Percentiles rank a stretch among this genome's conserved stretches.
These are phyloP conservation scores for Penicillium sp. DNA, from an alignment of 2,329 filamentous ascomycete species.

Conservation along the genomic window DNA sequence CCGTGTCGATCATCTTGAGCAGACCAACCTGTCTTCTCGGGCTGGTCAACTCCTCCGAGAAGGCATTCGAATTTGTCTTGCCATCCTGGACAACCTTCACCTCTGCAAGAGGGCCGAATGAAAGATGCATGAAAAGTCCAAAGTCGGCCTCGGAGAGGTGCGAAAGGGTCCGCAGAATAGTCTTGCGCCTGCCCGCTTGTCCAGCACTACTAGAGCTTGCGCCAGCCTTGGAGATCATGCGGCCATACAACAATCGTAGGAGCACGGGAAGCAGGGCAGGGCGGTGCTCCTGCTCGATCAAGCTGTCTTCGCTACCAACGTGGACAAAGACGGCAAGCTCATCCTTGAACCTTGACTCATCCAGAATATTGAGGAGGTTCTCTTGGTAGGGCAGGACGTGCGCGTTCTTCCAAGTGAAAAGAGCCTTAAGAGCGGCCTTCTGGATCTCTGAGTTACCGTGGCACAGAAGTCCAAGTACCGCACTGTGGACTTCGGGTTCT, in stretches of 20 bases:
- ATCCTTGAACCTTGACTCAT: slow-evolving; percentile 88
- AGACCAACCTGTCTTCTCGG: slow-evolving; percentile 84
- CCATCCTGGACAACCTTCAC: slow-evolving; percentile 58
- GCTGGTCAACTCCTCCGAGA: slow-evolving; percentile 61
- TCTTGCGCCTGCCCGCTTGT: slow-evolving; percentile 72
- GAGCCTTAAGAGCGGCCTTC: slow-evolving; percentile 75
- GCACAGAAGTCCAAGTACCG: slow-evolving; percentile 70
- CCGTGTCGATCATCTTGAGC: slow-evolving; percentile 83
- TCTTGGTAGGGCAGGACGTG: slow-evolving; percentile 77
- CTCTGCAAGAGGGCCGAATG: slow-evolving; percentile 67
- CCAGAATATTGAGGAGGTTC: slow-evolving; percentile 79
- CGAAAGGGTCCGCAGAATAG: slow-evolving; percentile 73
- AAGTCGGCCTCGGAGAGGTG: slow-evolving; percentile 73
- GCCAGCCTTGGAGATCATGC: slow-evolving; percentile 79
- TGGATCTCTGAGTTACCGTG: slow-evolving; percentile 93
- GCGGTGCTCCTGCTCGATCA: slow-evolving; percentile 72
- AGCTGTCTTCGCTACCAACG: slow-evolving; percentile 60
- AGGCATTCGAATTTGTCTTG: slow-evolving; percentile 51
- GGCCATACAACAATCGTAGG: slow-evolving; percentile 82
- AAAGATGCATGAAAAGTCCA: slow-evolving; percentile 77
- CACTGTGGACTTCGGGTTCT: slow-evolving; percentile 70
- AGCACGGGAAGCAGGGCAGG: slow-evolving; percentile 77
- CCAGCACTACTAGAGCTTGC: slow-evolving; percentile 74
- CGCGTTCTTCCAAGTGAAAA: slow-evolving; percentile 85
- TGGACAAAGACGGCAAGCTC: slow-evolving; percentile 88